These are phyloP conservation scores for Exophiala mesophila DNA, from an alignment of 2,329 filamentous ascomycete species.

Conservation along the genomic window DNA sequence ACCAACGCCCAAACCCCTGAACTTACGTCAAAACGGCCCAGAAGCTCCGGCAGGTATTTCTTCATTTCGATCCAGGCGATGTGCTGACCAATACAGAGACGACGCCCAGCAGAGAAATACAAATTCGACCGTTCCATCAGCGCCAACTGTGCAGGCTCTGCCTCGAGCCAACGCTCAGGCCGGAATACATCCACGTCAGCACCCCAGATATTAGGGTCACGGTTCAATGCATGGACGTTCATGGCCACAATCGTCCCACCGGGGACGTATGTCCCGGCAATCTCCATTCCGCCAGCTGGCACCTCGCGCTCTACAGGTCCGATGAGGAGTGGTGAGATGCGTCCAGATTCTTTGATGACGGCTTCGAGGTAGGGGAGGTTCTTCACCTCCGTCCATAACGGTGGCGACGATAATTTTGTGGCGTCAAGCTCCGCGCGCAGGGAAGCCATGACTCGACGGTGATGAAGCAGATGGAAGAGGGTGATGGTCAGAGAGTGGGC, in stretches of 20 bases:
- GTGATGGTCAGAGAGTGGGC: conserved; percentile 6
- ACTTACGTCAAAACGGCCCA: conserved; percentile 14
- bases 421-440: conserved; percentile 14
- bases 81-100: conserved; percentile 15
- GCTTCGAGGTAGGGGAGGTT: conserved; percentile 41
- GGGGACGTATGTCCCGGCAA: conserved; percentile 14
- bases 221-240: conserved; percentile 38
- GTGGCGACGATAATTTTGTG: conserved; percentile 3
- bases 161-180: conserved; percentile 45
- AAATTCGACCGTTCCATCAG: conserved; percentile 28
- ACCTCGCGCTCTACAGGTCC: conserved; percentile 25
- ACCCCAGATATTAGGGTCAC: conserved; percentile 35
- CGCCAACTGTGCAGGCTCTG: conserved; percentile 24
- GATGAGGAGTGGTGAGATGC: conserved; percentile 6
- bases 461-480: conserved; percentile 46
- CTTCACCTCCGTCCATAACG: conserved; percentile 50
- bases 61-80: conserved; percentile 19
- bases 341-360: conserved; percentile 13
- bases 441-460: conserved; percentile 9
- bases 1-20: no score
- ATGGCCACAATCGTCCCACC: conserved; percentile 16
- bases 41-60: conserved; percentile 8
- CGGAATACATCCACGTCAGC: conserved; percentile 35
- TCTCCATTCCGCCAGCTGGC: conserved; percentile 15
- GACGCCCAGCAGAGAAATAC: conserved; percentile 8